Base-by-base conservation (phyloP, 148 eudicot species). In the Bassia scoparia region DNA sequence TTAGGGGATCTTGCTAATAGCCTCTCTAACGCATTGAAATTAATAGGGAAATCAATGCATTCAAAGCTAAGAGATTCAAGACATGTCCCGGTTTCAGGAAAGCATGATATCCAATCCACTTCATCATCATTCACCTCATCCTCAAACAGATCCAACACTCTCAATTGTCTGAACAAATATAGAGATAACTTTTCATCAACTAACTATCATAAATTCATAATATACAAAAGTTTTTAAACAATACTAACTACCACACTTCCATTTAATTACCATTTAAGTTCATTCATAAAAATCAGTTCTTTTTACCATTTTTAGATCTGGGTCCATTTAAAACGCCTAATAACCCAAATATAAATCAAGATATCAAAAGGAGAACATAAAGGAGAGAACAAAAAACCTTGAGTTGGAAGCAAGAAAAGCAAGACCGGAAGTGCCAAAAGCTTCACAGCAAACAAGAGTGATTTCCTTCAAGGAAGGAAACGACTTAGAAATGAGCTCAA, bases 81-180 rank as follows among this genome's bases (percentile, higher is more conserved):
- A 72, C 84, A 86, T 43, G 91, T 89, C 70, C 64, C 84, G 18
- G 80, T 77, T 48, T 84, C 90, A 0, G 94, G 94, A 48, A 91
- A 89, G 74, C 84, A 82, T 3, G 92, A 89, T 67, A 91, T 82
- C 97, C 97, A 91, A 78, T 91, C 97, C 64, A 86, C 86, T 21
- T 85, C 94, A 71, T 86, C 93, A 58, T 89, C 90, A 1, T 71
- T 61, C 56, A 91, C 89, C 70, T 91, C 97, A 60, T 69, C 87
- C 74, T 91, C 97, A 33, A 86, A 82, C 79, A 91, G 88, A 82
- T 89, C 97, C 79, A 91, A 81, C 55, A 89, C 94, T 69, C 87
- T 87, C 72, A 91, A 83, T 71, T 86, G 76, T 82, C 97, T 91
- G 84, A 63, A 55, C 69, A 61, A 60, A 71, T 54, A 26, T 6